Conservation (phyloP, 1,284 basidiomycete species). For the Boletus smithii region DNA sequence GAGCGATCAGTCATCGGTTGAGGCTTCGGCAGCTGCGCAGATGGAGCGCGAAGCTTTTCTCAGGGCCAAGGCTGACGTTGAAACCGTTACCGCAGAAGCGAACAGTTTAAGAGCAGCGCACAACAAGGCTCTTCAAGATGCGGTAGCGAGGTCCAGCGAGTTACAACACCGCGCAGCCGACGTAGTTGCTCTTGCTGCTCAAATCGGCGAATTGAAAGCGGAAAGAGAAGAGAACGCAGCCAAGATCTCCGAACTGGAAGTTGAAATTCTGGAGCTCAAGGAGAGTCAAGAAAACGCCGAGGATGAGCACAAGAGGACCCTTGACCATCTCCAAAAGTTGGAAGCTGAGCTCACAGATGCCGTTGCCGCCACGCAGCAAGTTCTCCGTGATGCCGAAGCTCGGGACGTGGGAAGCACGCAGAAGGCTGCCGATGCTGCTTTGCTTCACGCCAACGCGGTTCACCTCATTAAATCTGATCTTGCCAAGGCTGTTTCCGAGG, state of each 20-base stretch:
- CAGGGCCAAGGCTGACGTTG: constrained; percentile 62
- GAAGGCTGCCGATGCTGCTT: constrained; percentile 41
- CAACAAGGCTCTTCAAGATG: constrained; percentile 45
- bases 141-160: constrained; percentile 42
- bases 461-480: constrained; percentile 46
- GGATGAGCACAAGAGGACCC: constrained; percentile 50
- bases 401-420: constrained; percentile 48
- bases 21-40: constrained; percentile 48
- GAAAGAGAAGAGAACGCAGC: constrained; percentile 74
- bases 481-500: constrained; percentile 41
- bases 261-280: constrained; percentile 75
- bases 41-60: constrained; percentile 61
- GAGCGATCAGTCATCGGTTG: constrained; percentile 43
- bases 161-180: constrained; percentile 46
- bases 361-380: constrained; percentile 47
- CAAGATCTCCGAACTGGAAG: constrained; percentile 75
- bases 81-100: constrained; percentile 52
- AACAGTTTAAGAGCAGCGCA: constrained; percentile 52
- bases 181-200: constrained; percentile 45
- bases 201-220: constrained; percentile 53
- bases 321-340: constrained; percentile 47
- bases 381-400: constrained; percentile 49
- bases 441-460: constrained; percentile 47
- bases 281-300: constrained; percentile 65
- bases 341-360: constrained; percentile 51